phyloP scores from a whole-genome alignment of 768 basidiomycete species.

The Mycena capillaripes region DNA sequence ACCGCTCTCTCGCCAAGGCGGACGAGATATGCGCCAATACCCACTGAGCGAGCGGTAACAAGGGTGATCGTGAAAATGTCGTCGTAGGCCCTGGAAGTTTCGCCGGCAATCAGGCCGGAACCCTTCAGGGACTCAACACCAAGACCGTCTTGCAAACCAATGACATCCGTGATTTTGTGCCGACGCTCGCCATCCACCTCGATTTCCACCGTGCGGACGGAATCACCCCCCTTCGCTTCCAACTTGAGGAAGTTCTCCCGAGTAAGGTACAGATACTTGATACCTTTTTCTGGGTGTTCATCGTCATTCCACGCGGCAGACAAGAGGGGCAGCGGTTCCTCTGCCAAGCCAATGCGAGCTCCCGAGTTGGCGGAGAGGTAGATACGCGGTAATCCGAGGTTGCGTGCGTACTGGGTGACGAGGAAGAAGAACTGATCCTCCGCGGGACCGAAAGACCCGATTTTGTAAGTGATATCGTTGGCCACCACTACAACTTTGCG shows the following conservation, averaged over 20 bases:
- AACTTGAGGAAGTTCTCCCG: constrained; percentile 92
- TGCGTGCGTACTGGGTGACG: constrained; percentile 93
- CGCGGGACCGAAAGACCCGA: constrained; percentile 95
- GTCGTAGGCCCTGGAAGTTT: constrained; percentile 98
- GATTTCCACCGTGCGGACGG: constrained; percentile 87
- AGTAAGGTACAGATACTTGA: constrained; percentile 96
- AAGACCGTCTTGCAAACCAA: constrained; percentile 96
- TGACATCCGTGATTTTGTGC: constrained; percentile 96
- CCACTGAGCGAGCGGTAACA: constrained; percentile 98
- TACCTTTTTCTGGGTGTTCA: constrained; percentile 90
- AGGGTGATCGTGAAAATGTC: constrained; percentile 99
- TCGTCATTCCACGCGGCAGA: constrained; percentile 92
- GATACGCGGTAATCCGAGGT: constrained; percentile 90
- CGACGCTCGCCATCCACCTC: constrained; percentile 89
- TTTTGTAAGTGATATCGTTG: constrained; percentile 99
- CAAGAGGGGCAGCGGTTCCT: constrained; percentile 91
- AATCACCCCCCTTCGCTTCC: constrained; percentile 84
- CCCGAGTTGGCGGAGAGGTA: constrained; percentile 99
- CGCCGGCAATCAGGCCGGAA: constrained; percentile 98
- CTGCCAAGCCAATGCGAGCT: constrained; percentile 95
- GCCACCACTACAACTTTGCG: constrained; percentile 92
- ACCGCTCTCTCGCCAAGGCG: constrained; percentile 98
- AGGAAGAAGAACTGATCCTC: constrained; percentile 98
- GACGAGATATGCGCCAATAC: constrained; percentile 98
- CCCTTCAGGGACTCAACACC: constrained; percentile 97